These are phyloP conservation scores for Inga leiocalycina DNA, from an alignment of 306 rosid genomes.

Conservation along the genomic window DNA sequence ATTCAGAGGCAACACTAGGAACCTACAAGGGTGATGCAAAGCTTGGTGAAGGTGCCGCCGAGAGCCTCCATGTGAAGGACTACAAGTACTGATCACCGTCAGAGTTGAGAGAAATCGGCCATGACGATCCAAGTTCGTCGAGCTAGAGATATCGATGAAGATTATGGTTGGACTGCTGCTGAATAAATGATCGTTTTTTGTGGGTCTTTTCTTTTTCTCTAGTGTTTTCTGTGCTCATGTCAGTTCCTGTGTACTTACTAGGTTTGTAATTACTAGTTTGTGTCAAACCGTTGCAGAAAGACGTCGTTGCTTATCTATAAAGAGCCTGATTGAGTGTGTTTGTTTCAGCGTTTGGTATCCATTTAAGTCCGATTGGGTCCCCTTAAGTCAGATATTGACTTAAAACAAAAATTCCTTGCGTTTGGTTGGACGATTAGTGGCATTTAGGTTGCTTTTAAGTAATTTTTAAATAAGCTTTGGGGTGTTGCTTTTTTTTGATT, in stretches of 20 bases:
- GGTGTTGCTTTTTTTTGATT: too few relatives aligned
- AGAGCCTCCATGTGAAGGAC: constrained; percentile 29
- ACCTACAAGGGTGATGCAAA: constrained; percentile 28
- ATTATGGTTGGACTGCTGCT: background rate
- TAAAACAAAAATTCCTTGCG: too few relatives aligned
- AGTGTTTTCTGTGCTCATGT: background rate
- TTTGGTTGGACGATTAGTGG: too few relatives aligned
- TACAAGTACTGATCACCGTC: constrained; percentile 6
- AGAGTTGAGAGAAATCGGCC: background rate
- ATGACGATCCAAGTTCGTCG: background rate
- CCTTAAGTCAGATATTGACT: too few relatives aligned
- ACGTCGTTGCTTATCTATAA: background rate
- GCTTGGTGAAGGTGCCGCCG: constrained; percentile 13
- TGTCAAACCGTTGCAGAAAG: background rate
- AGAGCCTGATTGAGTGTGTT: too few relatives aligned
- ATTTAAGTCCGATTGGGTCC: too few relatives aligned
- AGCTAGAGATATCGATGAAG: background rate
- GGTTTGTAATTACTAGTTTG: background rate
- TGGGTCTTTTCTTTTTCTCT: background rate
- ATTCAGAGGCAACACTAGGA: constrained; percentile 25
- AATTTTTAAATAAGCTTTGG: too few relatives aligned
- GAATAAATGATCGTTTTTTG: background rate
- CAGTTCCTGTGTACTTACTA: background rate
- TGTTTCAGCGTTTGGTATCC: too few relatives aligned
- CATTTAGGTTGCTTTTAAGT: too few relatives aligned